Evolutionary conservation across 2,329 filamentous ascomycete genomes (phyloP).

Genomic region (Fusarium secorum): DNA sequence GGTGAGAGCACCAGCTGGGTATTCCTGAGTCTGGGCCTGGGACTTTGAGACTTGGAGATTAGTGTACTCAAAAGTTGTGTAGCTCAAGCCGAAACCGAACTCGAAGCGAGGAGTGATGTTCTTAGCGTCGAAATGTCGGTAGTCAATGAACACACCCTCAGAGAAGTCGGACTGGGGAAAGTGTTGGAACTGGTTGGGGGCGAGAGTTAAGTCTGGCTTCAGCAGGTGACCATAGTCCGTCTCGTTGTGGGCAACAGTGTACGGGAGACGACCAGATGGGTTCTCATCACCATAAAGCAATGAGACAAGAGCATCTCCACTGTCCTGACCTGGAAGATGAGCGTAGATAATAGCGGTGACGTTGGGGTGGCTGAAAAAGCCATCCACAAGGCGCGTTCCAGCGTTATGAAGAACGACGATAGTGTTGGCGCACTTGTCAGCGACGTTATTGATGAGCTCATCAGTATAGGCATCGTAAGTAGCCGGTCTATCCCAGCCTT

Average conservation of each 20-base stretch:
- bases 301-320: constrained; percentile 62
- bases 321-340: constrained; percentile 72
- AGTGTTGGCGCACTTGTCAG: constrained; percentile 67
- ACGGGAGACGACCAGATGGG: constrained; percentile 66
- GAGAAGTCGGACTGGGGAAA: constrained; percentile 5
- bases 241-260: constrained; percentile 65
- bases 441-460: constrained; percentile 65
- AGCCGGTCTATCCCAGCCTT: constrained; percentile 73
- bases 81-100: constrained; percentile 79
- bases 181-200: neutral
- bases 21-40: neutral
- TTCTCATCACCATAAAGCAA: constrained; percentile 66
- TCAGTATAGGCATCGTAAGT: constrained; percentile 75
- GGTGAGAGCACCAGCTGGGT: neutral
- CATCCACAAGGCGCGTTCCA: constrained; percentile 56
- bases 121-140: constrained; percentile 76
- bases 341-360: constrained; percentile 69
- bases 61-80: constrained; percentile 64
- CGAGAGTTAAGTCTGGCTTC: neutral
- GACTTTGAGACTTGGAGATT: neutral
- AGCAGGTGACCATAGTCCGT: neutral
- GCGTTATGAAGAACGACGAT: constrained; percentile 71
- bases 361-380: constrained; percentile 69
- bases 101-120: constrained; percentile 70
- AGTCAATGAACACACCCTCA: constrained; percentile 56